Conservation (phyloP, 495 filamentous ascomycete species). For the Cetradonia linearis region DNA sequence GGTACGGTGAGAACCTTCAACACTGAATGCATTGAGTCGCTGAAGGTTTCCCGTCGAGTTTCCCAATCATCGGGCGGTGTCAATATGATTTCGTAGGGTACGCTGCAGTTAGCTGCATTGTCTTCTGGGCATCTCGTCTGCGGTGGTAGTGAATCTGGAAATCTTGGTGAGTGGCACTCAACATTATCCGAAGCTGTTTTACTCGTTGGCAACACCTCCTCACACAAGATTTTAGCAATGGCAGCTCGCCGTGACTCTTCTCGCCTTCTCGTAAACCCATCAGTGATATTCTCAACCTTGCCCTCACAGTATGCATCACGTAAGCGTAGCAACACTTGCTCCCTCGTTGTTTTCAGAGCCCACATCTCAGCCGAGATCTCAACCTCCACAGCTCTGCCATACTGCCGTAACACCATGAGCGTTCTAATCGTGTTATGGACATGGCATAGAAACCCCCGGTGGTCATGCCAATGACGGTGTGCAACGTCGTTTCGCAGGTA, state of each 20-base stretch:
- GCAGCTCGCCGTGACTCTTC: background rate
- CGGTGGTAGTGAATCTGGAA: background rate
- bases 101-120: background rate
- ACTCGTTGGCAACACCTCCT: background rate
- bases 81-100: background rate
- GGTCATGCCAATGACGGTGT: background rate
- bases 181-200: too few species aligned
- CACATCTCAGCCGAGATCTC: constrained; percentile 3
- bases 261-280: background rate
- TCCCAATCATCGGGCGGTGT: background rate
- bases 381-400: background rate
- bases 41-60: background rate
- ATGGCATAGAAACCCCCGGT: background rate
- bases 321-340: background rate
- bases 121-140: too few species aligned
- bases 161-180: too few species aligned
- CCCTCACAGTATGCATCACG: background rate
- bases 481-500: background rate
- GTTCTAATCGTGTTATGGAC: background rate
- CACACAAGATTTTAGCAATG: background rate
- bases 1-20: background rate
- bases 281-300: background rate
- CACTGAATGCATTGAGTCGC: background rate
- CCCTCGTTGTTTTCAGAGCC: background rate
- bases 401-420: background rate